Percentiles rank a stretch among this genome's conserved stretches.
Conservation (phyloP, 306 rosid species). For the Dalbergia oliveri region DNA sequence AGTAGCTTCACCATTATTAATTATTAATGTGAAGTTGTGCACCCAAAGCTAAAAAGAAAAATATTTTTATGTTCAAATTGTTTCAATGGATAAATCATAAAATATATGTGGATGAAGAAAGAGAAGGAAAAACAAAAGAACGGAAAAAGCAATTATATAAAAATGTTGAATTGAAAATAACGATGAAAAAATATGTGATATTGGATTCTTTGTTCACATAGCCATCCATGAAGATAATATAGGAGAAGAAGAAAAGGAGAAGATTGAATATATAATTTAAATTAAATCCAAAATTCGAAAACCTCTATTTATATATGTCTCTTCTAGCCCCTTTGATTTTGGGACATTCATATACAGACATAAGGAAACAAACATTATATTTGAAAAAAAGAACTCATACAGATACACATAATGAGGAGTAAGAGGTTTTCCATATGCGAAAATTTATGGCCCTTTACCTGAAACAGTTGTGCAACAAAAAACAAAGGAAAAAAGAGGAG, state of each 20-base stretch:
- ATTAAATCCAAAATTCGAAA: background rate
- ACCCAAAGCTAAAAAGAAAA: background rate
- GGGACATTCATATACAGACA: constrained; percentile 9
- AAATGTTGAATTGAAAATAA: too few species aligned
- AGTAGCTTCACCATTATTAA: background rate
- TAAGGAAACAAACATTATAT: constrained; percentile 29
- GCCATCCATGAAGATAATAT: background rate
- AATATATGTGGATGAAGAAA: background rate
- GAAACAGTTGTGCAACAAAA: constrained; percentile 35
- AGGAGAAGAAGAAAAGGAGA: background rate
- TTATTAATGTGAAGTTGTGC: constrained; percentile 13
- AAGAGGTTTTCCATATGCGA: constrained; percentile 2
- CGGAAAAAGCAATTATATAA: background rate
- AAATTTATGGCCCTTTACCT: constrained; percentile 34
- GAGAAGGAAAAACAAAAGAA: background rate
- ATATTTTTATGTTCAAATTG: background rate
- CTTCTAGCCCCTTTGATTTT: constrained; percentile 12
- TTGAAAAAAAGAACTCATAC: background rate
- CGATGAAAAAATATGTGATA: background rate
- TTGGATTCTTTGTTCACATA: background rate
- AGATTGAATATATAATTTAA: background rate
- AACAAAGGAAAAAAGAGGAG: constrained; percentile 6
- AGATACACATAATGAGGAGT: background rate
- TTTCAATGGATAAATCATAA: background rate
- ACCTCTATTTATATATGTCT: constrained; percentile 20